These are phyloP conservation scores for Plasmodium berghei DNA, from an alignment of 169 alveolate species.

Conservation along the genomic window DNA sequence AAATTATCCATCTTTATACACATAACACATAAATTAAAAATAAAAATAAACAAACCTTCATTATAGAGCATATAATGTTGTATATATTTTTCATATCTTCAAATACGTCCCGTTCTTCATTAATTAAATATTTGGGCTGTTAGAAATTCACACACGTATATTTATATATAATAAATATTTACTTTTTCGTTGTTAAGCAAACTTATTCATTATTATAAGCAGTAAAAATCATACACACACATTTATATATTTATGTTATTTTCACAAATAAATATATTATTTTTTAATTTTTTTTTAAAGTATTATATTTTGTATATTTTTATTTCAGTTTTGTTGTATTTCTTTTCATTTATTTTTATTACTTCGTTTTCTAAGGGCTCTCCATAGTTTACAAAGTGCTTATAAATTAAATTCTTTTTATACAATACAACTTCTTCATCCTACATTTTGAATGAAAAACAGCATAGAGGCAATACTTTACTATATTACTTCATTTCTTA, in stretches of 20 bases:
- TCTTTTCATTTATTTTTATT: constrained; percentile 4
- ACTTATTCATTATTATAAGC: not conserved
- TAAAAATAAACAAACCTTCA: constrained; percentile 3
- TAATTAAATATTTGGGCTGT: constrained; percentile 23
- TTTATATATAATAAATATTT: constrained; percentile 1
- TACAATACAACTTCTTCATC: constrained; percentile 52
- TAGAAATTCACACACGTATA: not conserved
- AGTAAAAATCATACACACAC: not conserved
- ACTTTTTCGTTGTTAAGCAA: not conserved
- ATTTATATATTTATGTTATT: too few relatives aligned
- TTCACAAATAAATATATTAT: not conserved
- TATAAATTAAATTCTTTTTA: constrained; percentile 32
- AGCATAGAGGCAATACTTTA: not conserved
- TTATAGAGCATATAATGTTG: constrained; percentile 48
- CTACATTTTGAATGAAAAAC: constrained; percentile 4
- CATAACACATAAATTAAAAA: not conserved
- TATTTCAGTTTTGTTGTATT: not conserved
- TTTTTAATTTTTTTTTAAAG: too few relatives aligned
- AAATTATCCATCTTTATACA: too few relatives aligned
- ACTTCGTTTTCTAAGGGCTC: constrained; percentile 31
- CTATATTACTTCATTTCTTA: too few relatives aligned
- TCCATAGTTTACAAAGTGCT: constrained; percentile 37
- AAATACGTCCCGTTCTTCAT: constrained; percentile 38
- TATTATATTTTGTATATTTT: not conserved
- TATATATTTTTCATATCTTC: constrained; percentile 36